phyloP scores from a whole-genome alignment of 2,329 filamentous ascomycete genomes.

The Whalleya microplaca region DNA sequence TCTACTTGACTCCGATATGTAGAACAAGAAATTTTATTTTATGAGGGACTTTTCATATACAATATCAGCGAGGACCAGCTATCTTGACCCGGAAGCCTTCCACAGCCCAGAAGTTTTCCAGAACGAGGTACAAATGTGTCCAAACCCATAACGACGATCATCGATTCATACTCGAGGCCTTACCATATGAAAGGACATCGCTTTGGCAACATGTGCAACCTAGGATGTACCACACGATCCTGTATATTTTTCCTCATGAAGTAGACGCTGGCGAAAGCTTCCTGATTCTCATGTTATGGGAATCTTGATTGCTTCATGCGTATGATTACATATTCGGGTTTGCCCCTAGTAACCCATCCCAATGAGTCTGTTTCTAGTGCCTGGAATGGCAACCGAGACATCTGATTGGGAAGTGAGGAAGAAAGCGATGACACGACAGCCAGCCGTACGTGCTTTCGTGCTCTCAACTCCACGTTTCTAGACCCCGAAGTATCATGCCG shows the following conservation, averaged over 20 bases:
- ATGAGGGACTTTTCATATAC: no score
- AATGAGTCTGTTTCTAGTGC: conserved; percentile 6
- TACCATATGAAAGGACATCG: conserved; percentile 1
- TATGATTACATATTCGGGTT: conserved; percentile 3
- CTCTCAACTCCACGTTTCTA: conserved; percentile 24
- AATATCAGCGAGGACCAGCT: no score
- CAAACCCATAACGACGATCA: no score
- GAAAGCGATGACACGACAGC: conserved; percentile 8
- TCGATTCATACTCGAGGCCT: conserved; percentile 3
- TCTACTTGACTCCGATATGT: no score
- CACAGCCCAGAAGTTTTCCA: no score
- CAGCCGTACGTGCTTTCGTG: conserved; percentile 11
- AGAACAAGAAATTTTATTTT: no score
- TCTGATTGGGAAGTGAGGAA: conserved; percentile 2
- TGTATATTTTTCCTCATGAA: conserved; percentile 13
- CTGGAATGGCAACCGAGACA: conserved; percentile 21
- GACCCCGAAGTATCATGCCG: conserved; percentile 27
- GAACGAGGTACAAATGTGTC: no score
- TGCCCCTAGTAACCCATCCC: not conserved
- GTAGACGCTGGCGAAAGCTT: conserved; percentile 20
- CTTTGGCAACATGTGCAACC: not conserved
- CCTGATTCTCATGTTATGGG: not conserved
- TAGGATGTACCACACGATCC: conserved; percentile 10
- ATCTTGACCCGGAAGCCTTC: no score
- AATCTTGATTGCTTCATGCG: not conserved